Evolutionary conservation across 1,284 basidiomycete species (phyloP).

Genomic region (Mycena citricolor): DNA sequence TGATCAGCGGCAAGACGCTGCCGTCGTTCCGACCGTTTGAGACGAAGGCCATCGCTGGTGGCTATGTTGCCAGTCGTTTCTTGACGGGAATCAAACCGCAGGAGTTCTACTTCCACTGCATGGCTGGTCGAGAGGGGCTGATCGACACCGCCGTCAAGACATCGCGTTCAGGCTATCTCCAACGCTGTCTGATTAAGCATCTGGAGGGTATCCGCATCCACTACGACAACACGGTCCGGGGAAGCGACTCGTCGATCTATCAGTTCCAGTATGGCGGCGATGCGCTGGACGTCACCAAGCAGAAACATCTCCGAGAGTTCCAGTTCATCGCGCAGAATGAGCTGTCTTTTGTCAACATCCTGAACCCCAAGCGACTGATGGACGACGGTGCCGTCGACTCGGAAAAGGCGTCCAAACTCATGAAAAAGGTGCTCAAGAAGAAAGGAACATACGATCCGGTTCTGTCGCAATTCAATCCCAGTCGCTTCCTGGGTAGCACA

Average conservation of each 20-base stretch:
- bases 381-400: constrained; percentile 58
- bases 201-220: constrained; percentile 95
- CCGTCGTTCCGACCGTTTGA: constrained; percentile 98
- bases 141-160: constrained; percentile 99
- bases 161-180: constrained; percentile 96
- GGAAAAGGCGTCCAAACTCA: constrained; percentile 71
- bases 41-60: constrained; percentile 95
- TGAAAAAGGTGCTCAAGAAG: constrained; percentile 90
- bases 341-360: constrained; percentile 74
- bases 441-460: constrained; percentile 65
- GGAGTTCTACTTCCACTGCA: constrained; percentile 99
- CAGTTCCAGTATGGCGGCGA: constrained; percentile 99
- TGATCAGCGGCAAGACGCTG: constrained; percentile 98
- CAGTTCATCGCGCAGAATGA: constrained; percentile 93
- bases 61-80: constrained; percentile 99
- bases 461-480: constrained; percentile 79
- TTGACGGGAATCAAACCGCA: constrained; percentile 98
- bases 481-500: constrained; percentile 83
- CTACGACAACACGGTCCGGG: constrained; percentile 98
- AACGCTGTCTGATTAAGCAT: constrained; percentile 98
- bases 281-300: constrained; percentile 94
- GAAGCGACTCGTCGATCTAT: constrained; percentile 89
- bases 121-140: constrained; percentile 98
- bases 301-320: constrained; percentile 89
- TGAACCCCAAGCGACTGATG: constrained; percentile 64